A percentile compares a stretch with the other conserved stretches of the same genome.
phyloP scores from a whole-genome alignment of 2,329 filamentous ascomycete genomes.

The Sclerotiophoma versabilis region DNA sequence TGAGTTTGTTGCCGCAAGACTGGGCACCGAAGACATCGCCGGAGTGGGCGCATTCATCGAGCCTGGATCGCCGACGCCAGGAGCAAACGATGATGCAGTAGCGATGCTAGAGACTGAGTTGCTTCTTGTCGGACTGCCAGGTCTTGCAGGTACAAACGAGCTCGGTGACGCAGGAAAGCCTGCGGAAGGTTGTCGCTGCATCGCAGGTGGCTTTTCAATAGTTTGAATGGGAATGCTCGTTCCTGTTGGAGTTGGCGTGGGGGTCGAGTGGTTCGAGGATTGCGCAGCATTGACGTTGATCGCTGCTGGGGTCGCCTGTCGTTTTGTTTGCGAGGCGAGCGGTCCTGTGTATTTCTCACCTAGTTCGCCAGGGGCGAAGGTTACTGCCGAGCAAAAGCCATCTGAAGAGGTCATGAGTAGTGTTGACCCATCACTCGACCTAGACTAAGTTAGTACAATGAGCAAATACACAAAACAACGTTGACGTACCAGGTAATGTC shows the following conservation, averaged over 20 bases:
- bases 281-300: slow-evolving; percentile 52
- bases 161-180: slow-evolving; percentile 64
- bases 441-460: slow-evolving; percentile 46
- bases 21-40: slow-evolving; percentile 77
- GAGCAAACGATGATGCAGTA: slow-evolving; percentile 64
- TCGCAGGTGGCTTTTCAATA: slow-evolving; percentile 60
- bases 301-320: slow-evolving; percentile 45
- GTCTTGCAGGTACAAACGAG: slow-evolving; percentile 63
- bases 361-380: slow-evolving; percentile 83
- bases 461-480: not conserved
- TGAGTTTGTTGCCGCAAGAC: slow-evolving; percentile 76
- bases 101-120: slow-evolving; percentile 83
- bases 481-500: slow-evolving; percentile 85
- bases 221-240: slow-evolving; percentile 64
- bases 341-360: slow-evolving; percentile 81
- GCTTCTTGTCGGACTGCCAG: slow-evolving; percentile 81
- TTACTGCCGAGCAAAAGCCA: slow-evolving; percentile 92
- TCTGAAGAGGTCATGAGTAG: slow-evolving; percentile 97
- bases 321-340: slow-evolving; percentile 45
- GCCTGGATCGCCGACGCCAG: slow-evolving; percentile 41
- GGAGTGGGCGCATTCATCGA: slow-evolving; percentile 78
- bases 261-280: slow-evolving; percentile 68
- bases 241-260: slow-evolving; percentile 73
- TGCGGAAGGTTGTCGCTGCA: slow-evolving; percentile 60
- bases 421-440: slow-evolving; percentile 78